phyloP scores from a whole-genome alignment of 2,329 filamentous ascomycete genomes.

The Colletotrichum viniferum region DNA sequence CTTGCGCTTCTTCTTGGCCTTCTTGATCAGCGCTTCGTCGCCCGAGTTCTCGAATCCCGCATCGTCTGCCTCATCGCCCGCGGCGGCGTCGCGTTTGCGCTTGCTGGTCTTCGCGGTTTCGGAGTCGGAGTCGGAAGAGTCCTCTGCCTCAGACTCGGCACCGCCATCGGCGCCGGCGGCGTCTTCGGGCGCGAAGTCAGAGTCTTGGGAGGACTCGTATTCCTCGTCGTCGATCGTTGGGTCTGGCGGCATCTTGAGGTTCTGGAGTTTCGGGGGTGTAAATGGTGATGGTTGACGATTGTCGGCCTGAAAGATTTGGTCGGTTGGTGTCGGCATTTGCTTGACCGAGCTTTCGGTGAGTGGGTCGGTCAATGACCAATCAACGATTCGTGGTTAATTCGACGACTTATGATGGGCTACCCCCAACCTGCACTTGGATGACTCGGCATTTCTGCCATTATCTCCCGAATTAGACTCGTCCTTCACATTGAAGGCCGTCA shows the following conservation, averaged over 20 bases:
- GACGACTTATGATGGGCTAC: background rate
- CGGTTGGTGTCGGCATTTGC: constrained; percentile 1
- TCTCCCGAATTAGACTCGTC: background rate
- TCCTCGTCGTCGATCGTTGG: constrained; percentile 48
- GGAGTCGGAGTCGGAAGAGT: constrained; percentile 45
- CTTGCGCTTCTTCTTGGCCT: constrained; percentile 57
- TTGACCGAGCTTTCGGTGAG: constrained; percentile 7
- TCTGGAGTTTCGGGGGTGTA: background rate
- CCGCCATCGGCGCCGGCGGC: constrained; percentile 46
- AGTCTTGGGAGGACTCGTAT: constrained; percentile 75
- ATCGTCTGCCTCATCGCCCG: constrained; percentile 41
- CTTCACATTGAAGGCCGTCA: background rate
- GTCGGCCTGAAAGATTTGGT: background rate
- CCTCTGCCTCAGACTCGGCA: constrained; percentile 54
- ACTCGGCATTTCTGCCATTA: background rate
- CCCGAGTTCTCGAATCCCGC: constrained; percentile 69
- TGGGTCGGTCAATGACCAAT: background rate
- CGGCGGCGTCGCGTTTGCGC: constrained; percentile 33
- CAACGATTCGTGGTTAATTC: background rate
- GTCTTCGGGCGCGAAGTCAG: constrained; percentile 71
- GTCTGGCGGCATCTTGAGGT: constrained; percentile 47
- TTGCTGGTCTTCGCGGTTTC: constrained; percentile 30
- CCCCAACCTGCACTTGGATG: background rate
- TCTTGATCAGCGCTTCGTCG: constrained; percentile 73
- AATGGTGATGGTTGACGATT: background rate